Evolutionary conservation across 345 rosid genomes (phyloP).

Genomic region (Eucalyptus tenuipes): DNA sequence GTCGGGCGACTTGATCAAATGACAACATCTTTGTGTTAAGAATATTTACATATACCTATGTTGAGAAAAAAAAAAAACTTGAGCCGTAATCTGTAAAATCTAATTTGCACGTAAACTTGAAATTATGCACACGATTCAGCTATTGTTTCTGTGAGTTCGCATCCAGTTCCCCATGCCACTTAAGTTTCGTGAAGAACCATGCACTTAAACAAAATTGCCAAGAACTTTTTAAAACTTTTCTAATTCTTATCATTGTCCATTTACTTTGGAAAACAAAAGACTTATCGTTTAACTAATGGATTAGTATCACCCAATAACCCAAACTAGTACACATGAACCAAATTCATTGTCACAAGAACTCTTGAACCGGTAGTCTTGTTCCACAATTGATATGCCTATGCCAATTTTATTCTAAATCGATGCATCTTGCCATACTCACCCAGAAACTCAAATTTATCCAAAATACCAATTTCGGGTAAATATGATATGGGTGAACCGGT

Average conservation of each 20-base stretch:
- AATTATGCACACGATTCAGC: too few species aligned
- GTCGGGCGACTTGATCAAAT: not conserved
- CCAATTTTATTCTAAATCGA: too few species aligned
- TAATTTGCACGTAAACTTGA: too few species aligned
- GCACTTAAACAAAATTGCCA: not conserved
- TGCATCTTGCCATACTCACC: too few species aligned
- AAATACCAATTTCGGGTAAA: too few species aligned
- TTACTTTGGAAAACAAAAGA: not conserved
- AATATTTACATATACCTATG: not conserved
- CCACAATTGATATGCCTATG: fast-evolving
- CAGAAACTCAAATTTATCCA: not conserved
- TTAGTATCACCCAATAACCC: not conserved
- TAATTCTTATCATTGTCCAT: not conserved
- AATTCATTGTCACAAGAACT: too few species aligned
- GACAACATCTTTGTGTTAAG: not conserved
- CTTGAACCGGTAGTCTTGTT: fast-evolving
- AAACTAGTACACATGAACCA: not conserved
- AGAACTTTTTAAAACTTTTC: not conserved
- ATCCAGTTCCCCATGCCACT: not conserved
- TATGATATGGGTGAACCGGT: too few species aligned
- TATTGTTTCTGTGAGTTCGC: not conserved
- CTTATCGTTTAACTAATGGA: not conserved
- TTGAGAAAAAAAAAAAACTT: not conserved
- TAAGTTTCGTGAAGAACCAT: not conserved
- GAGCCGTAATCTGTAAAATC: too few species aligned